These are phyloP conservation scores for Yarrowia galli DNA, from an alignment of 1,139 yeast species.

Conservation along the genomic window DNA sequence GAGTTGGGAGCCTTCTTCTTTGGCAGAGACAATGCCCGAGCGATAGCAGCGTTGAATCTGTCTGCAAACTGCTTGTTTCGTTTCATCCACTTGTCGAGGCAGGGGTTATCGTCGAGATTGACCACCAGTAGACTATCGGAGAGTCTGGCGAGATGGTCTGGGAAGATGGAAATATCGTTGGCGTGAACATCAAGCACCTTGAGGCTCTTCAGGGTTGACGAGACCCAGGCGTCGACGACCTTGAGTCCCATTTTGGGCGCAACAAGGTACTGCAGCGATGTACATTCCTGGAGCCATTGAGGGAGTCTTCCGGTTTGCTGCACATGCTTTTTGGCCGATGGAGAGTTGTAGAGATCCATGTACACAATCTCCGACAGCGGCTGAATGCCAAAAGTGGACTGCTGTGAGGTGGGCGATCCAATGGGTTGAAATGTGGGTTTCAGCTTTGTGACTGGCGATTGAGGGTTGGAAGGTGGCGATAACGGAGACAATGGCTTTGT, in stretches of 20 bases:
- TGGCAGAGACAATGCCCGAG: neutral
- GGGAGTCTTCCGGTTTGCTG: conserved; percentile 3
- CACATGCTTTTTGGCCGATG: conserved; percentile 2
- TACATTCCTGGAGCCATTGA: conserved; percentile 16
- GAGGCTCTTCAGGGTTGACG: neutral
- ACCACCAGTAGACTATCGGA: conserved; percentile 14
- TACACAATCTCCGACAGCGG: conserved; percentile 14
- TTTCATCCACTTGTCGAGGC: conserved; percentile 13
- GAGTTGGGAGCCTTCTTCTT: conserved; percentile 10
- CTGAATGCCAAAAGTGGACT: neutral
- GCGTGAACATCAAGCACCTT: conserved; percentile 25
- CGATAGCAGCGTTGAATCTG: neutral
- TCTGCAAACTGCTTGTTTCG: conserved; percentile 21
- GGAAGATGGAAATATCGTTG: conserved; percentile 10
- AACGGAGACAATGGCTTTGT: neutral
- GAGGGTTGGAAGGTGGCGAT: neutral
- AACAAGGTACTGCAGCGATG: conserved; percentile 7
- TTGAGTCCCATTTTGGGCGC: conserved; percentile 15
- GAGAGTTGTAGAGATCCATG: conserved; percentile 6
- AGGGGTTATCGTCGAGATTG: conserved; percentile 15
- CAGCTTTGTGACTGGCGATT: neutral
- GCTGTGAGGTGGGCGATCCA: conserved; percentile 10
- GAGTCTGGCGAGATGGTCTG: conserved; percentile 13
- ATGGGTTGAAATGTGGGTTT: neutral
- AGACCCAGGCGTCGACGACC: conserved; percentile 20